phyloP scores from a whole-genome alignment of 805 yeast species.

The Nakazawaea molendinolei region DNA sequence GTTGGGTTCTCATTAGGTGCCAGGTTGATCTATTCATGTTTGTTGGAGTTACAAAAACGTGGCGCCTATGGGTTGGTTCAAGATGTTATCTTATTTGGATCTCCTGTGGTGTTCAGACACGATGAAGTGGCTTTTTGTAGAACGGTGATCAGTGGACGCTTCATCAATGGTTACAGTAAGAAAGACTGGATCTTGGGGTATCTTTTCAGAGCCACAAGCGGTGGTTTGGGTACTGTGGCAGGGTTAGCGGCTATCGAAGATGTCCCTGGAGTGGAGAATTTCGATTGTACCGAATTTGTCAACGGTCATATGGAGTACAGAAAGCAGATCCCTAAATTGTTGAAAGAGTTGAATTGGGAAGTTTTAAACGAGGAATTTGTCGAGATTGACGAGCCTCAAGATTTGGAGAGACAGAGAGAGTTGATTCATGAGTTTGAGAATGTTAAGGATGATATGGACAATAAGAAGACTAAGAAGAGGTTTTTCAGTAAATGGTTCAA shows the following conservation, averaged over 20 bases:
- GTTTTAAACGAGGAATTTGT: constrained; percentile 86
- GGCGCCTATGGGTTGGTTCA: constrained; percentile 88
- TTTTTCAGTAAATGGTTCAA: constrained; percentile 44
- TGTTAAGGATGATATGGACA: constrained; percentile 57
- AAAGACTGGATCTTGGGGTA: constrained; percentile 97
- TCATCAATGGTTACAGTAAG: constrained; percentile 83
- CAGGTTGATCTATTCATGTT: constrained; percentile 83
- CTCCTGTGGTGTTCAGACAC: constrained; percentile 73
- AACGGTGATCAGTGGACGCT: constrained; percentile 83
- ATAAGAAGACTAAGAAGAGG: constrained; percentile 27
- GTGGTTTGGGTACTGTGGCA: constrained; percentile 87
- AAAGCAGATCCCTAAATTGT: constrained; percentile 80
- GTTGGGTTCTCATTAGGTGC: constrained; percentile 95
- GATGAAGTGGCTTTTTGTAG: constrained; percentile 77
- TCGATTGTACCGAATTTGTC: constrained; percentile 79
- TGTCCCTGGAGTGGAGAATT: constrained; percentile 66
- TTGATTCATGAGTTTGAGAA: constrained; percentile 81
- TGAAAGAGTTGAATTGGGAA: constrained; percentile 67
- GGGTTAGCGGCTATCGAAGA: constrained; percentile 76
- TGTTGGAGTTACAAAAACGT: constrained; percentile 74
- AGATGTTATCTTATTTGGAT: constrained; percentile 81
- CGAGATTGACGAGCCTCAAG: constrained; percentile 94
- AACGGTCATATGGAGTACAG: constrained; percentile 98
- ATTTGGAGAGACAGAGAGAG: constrained; percentile 82
- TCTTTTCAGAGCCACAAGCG: constrained; percentile 89